phyloP scores from a whole-genome alignment of 805 yeast genomes.

The Metschnikowia sp. region DNA sequence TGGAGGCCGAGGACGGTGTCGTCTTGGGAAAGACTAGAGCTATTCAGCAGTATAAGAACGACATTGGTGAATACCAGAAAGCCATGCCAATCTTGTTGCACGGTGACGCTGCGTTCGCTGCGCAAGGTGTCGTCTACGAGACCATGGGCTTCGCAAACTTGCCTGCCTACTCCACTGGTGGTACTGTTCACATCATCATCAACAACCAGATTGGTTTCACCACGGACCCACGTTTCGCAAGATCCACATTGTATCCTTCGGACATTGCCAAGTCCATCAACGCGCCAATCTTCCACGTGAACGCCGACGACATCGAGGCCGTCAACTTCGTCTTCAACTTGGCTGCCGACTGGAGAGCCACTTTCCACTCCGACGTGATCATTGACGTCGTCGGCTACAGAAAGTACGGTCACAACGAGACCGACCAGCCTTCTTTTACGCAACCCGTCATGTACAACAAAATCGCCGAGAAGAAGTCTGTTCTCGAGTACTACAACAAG shows the following conservation, averaged over 20 bases:
- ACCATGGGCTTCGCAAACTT: slow-evolving; percentile 91
- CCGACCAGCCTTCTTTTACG: slow-evolving; percentile 98
- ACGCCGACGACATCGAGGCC: slow-evolving; percentile 96
- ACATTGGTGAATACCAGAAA: slow-evolving; percentile 75
- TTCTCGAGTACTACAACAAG: slow-evolving; percentile 79
- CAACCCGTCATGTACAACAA: slow-evolving; percentile 96
- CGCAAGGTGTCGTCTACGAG: slow-evolving; percentile 98
- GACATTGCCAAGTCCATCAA: slow-evolving; percentile 95
- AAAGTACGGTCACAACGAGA: slow-evolving; percentile 98
- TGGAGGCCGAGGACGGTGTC: slow-evolving; percentile 99
- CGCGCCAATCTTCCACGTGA: slow-evolving; percentile 99
- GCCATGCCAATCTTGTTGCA: slow-evolving; percentile 92
- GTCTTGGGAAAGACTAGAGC: slow-evolving; percentile 98
- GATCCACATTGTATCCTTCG: slow-evolving; percentile 97
- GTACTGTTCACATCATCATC: slow-evolving; percentile 93
- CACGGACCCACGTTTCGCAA: slow-evolving; percentile 94
- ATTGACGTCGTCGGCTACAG: slow-evolving; percentile 98
- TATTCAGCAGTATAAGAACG: slow-evolving; percentile 85
- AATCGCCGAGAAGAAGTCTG: slow-evolving; percentile 86
- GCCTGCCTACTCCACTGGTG: slow-evolving; percentile 97
- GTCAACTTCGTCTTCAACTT: slow-evolving; percentile 86
- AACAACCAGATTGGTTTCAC: slow-evolving; percentile 99
- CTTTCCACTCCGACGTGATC: slow-evolving; percentile 94
- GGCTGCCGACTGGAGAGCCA: slow-evolving; percentile 98
- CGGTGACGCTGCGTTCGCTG: slow-evolving; percentile 99